Percentiles rank a stretch among this genome's conserved stretches.
These are phyloP conservation scores for Suhomyces terraborum DNA, from an alignment of 1,139 yeast species.

Conservation along the genomic window DNA sequence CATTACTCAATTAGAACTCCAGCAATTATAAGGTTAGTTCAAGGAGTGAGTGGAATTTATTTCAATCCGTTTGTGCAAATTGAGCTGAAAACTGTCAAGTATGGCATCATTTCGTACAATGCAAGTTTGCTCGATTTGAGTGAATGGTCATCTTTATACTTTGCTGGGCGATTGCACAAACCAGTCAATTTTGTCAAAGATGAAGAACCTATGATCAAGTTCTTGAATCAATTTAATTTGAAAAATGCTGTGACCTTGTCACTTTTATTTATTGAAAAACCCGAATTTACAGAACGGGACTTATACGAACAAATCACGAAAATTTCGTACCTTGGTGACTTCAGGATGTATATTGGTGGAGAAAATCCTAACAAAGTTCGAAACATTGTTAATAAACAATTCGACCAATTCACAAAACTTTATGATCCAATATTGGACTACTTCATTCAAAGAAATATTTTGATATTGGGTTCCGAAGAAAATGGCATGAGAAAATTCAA, in stretches of 20 bases:
- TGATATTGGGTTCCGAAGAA: constrained; percentile 20
- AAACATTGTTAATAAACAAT: constrained; percentile 83
- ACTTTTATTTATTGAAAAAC: constrained; percentile 45
- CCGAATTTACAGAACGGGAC: constrained; percentile 58
- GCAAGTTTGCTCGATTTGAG: constrained; percentile 65
- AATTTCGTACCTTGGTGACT: constrained; percentile 87
- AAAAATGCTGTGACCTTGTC: constrained; percentile 80
- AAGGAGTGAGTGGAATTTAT: constrained; percentile 84
- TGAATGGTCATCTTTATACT: constrained; percentile 81
- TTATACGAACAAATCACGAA: constrained; percentile 78
- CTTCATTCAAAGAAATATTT: constrained; percentile 25
- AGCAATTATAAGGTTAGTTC: constrained; percentile 61
- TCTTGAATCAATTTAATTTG: constrained; percentile 75
- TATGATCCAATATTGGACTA: constrained; percentile 61
- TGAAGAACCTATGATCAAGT: constrained; percentile 54
- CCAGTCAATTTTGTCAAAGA: constrained; percentile 80
- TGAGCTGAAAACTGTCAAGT: constrained; percentile 62
- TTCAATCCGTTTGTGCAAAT: constrained; percentile 86
- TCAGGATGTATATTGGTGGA: constrained; percentile 82
- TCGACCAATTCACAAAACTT: constrained; percentile 62
- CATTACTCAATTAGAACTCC: constrained; percentile 54
- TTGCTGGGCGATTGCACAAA: constrained; percentile 93
- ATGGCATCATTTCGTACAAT: constrained; percentile 76
- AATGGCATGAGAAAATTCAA: constrained; percentile 22
- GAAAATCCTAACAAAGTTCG: constrained; percentile 88